Base-by-base conservation (phyloP, 495 filamentous ascomycete species). In the Neurospora hispaniola region DNA sequence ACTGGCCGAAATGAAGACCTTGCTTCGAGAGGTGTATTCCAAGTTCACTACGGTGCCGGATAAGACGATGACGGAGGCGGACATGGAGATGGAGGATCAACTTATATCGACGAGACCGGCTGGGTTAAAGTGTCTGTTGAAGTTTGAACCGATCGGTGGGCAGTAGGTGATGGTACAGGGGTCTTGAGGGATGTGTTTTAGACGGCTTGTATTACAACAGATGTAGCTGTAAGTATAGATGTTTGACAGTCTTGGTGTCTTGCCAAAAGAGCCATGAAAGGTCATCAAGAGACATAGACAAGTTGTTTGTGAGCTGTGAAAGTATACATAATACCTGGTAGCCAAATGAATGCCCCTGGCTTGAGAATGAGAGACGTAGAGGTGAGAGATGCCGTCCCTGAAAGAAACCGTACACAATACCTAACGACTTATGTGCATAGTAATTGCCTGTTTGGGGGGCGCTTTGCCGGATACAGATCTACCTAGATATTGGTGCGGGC, bases 1-100 rank as follows among this genome's bases (percentile, higher is more conserved):
- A 0, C 83, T 89, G n/a, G 85, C 86, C 41, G 89, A 91, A 76
- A 91, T 91, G 88, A 91, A 89, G 79, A 82, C 83, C 11, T 77
- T 91, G 42, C 81, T 91, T 20, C 79, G 79, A 27, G 87, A 86
- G 48, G 83, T 90, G 4, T 91, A 91, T 77, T 86, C 86, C 7
- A 80, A 78, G 5, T 91, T 86, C 69, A 82, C 78, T 16, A 90
- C 89, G 2, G 75, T 80, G 0, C 84, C 88, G 7, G 85, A 88
- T 9, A 72, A 74, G 5, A 81, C 85, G 43, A 90, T 89, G 88
- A 78, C 70, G 31, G 82, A 77, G 16, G 80, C 78, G 31, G 86
- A 86, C 76, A 85, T 86, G 85, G 83, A 86, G 42, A 85, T 90
- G 79, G 81, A 88, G 66, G 88, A 90, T 76, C 88, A 89, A 78